Percentiles rank a stretch among this genome's conserved stretches.
phyloP scores from a whole-genome alignment of 805 yeast genomes.

The Cyberlindnera japonica region DNA sequence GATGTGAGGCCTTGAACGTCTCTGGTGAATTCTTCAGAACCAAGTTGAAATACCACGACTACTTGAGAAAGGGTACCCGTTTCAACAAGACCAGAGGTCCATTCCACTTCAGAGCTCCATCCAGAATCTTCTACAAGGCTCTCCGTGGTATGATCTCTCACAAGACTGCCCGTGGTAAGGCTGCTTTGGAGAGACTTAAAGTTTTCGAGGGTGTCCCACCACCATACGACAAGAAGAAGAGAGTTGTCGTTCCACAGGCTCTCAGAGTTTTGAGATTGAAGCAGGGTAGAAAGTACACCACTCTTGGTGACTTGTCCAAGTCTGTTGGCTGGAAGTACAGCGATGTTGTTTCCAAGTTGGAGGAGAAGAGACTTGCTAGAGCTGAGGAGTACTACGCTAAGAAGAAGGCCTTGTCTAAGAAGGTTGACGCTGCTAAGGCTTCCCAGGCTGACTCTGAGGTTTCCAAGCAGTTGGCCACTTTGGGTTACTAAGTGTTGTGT shows the following conservation, averaged over 20 bases:
- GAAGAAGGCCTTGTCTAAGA: conserved; percentile 95
- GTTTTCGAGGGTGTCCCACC: conserved; percentile 99
- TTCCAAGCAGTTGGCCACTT: conserved; percentile 88
- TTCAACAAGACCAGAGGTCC: conserved; percentile 99
- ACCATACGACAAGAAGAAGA: conserved; percentile 99
- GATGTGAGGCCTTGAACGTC: conserved; percentile 97
- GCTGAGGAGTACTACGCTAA: conserved; percentile 98
- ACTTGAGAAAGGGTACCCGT: conserved; percentile 98
- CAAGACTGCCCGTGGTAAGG: conserved; percentile 99
- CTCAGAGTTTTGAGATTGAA: conserved; percentile 97
- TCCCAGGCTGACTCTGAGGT: conserved; percentile 87
- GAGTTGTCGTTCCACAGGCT: conserved; percentile 99
- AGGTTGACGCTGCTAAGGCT: conserved; percentile 82
- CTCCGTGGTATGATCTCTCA: conserved; percentile 99
- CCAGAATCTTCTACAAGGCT: conserved; percentile 99
- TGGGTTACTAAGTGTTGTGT: conserved; percentile 79
- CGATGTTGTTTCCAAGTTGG: conserved; percentile 94
- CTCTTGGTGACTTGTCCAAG: conserved; percentile 92
- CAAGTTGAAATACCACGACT: conserved; percentile 99
- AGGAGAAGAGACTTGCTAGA: conserved; percentile 99
- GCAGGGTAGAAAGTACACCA: conserved; percentile 99
- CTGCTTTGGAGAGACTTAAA: conserved; percentile 98
- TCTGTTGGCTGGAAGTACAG: conserved; percentile 99
- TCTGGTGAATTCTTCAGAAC: conserved; percentile 99
- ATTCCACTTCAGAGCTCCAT: conserved; percentile 99